phyloP scores from a whole-genome alignment of 306 rosid species.

The Corylus americana region DNA sequence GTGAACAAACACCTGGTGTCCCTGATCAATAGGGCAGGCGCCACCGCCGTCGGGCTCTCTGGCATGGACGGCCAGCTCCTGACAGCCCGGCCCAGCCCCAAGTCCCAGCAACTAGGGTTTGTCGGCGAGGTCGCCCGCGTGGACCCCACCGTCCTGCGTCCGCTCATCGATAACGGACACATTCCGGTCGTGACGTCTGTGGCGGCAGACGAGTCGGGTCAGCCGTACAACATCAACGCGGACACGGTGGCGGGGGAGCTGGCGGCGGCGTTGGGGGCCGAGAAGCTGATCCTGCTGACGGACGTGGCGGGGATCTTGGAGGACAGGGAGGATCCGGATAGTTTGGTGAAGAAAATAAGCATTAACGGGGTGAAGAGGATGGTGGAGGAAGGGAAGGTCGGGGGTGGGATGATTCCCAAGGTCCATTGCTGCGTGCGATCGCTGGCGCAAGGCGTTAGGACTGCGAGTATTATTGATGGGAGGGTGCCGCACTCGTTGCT shows the following conservation, averaged over 20 bases:
- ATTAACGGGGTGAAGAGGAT: constrained; percentile 74
- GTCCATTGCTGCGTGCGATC: constrained; percentile 82
- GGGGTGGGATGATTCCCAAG: constrained; percentile 96
- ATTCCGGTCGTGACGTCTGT: constrained; percentile 90
- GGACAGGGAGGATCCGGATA: constrained; percentile 52
- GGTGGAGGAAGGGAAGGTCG: constrained; percentile 67
- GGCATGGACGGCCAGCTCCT: constrained; percentile 78
- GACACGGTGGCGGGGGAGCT: constrained; percentile 89
- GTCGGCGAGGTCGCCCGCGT: constrained; percentile 78
- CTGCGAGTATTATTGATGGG: constrained; percentile 86
- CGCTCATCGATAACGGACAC: constrained; percentile 55
- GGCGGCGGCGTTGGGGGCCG: constrained; percentile 88
- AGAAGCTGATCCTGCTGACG: constrained; percentile 77
- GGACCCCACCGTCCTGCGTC: constrained; percentile 60
- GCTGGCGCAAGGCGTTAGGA: constrained; percentile 76
- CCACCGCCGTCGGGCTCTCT: constrained; percentile 78
- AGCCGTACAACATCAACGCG: constrained; percentile 83
- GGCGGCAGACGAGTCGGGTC: constrained; percentile 77
- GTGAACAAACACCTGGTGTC: constrained; percentile 85
- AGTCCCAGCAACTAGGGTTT: constrained; percentile 66
- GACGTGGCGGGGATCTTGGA: constrained; percentile 85
- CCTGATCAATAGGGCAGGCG: constrained; percentile 73
- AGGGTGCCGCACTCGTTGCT: constrained; percentile 74
- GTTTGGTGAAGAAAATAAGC: constrained; percentile 73
- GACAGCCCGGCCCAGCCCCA: constrained; percentile 74